These are phyloP conservation scores for Tricholoma flavovirens DNA, from an alignment of 768 basidiomycete species.

Conservation along the genomic window DNA sequence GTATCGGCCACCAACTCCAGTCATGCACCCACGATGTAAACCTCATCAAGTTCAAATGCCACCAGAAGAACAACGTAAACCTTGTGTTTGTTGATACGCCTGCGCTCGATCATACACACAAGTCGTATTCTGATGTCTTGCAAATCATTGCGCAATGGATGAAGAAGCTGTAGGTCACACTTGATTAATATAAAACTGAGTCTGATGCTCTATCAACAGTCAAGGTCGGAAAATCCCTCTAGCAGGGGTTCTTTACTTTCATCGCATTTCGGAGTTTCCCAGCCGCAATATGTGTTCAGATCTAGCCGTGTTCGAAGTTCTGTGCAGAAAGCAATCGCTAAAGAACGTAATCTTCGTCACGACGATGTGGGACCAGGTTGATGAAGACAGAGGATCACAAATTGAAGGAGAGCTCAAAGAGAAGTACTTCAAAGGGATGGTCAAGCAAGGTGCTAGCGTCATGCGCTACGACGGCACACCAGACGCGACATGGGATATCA, in stretches of 20 bases:
- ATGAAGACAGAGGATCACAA: not conserved
- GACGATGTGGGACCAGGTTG: constrained; percentile 1
- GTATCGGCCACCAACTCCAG: not conserved
- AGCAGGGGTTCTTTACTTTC: not conserved
- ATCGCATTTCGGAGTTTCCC: not conserved
- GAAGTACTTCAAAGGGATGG: not conserved
- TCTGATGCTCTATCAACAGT: not conserved
- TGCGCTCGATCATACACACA: not conserved
- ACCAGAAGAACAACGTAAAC: not conserved
- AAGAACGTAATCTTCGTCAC: not conserved
- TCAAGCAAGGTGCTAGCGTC: not conserved
- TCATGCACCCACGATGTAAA: not conserved
- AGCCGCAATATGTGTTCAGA: not conserved
- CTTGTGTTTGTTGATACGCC: constrained; percentile 1
- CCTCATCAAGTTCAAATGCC: constrained; percentile 1
- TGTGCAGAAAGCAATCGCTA: not conserved
- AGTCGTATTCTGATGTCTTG: not conserved
- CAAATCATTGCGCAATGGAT: not conserved
- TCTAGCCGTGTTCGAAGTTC: not conserved
- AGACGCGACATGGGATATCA: not conserved
- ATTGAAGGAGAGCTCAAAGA: not conserved
- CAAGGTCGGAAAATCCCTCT: not conserved
- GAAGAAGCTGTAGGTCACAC: not conserved
- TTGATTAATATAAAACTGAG: not conserved
- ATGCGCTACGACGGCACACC: not conserved